Evolutionary conservation across 805 yeast species (phyloP), one percentile per base, ranked within the genome.

Genomic region (Isabelozyma gotoi): DNA sequence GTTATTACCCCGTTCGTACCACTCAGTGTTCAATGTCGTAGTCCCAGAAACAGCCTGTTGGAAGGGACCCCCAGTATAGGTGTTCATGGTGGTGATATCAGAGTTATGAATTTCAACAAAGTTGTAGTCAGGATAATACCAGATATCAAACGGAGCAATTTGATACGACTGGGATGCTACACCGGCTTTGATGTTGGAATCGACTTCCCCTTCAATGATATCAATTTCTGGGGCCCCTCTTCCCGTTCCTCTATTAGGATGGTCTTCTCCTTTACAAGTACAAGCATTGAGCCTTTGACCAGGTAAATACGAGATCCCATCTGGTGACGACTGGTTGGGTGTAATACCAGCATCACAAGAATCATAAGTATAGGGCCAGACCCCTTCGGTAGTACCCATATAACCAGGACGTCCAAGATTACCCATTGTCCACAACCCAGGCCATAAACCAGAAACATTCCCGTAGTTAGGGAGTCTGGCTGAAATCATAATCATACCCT

Each of bases 81-180:
- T 74, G 63, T 91, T 92, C 91, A 90, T 87, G 12, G 83, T 62
- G 1, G 97, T 86, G 36, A 85, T 69, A 0, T 86, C 68, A 18
- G 52, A 51, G 67, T 92, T 89, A 65, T 85, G 71, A 48, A 92
- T 71, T 59, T 83, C 91, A 42, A 90, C 63, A 57, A 77, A 91
- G 52, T 82, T 79, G 65, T 90, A 90, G 65, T 92, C 96, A 4
- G 97, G 96, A 59, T 78, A 76, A 61, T 88, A 92, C 97, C 97
- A 92, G 50, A 90, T 84, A 65, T 92, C 98, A 60, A 81, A 81
- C 7, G 98, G 98, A 14, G 97, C 98, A 48, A 89, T 68, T 73
- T 92, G 98, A 59, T 85, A 66, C 3, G 97, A 89, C 66, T 92
- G 99, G 3, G 97, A 88, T 1, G 91, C 97, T 36, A 84, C 78